Conservation (phyloP, 2,329 filamentous ascomycete genomes). For the Fusarium nisikadoi region DNA sequence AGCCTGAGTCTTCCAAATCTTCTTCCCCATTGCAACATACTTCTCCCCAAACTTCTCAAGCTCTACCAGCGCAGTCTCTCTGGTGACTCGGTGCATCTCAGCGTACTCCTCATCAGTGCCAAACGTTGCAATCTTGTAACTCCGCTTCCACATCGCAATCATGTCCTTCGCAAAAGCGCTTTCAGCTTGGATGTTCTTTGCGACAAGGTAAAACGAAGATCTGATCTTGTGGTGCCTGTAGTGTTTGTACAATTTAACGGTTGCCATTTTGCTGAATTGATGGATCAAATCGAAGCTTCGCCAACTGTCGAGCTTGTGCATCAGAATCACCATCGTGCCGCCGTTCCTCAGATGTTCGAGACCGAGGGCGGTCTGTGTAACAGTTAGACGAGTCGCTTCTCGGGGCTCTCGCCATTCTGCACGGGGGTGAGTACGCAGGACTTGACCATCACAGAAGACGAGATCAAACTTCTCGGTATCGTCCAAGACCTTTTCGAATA, state of each 20-base stretch:
- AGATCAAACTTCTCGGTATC: constrained; percentile 51
- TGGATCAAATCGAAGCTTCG: constrained; percentile 51
- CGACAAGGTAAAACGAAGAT: constrained; percentile 66
- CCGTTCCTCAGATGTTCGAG: constrained; percentile 57
- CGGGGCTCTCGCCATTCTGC: constrained; percentile 46
- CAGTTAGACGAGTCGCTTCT: constrained; percentile 52
- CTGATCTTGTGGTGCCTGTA: constrained; percentile 51
- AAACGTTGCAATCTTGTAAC: constrained; percentile 55
- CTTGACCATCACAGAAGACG: constrained; percentile 59
- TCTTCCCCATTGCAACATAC: constrained; percentile 8
- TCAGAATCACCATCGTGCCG: constrained; percentile 61
- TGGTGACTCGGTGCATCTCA: not conserved
- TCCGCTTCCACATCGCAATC: constrained; percentile 53
- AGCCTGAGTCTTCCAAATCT: constrained; percentile 31
- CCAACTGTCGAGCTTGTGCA: constrained; percentile 60
- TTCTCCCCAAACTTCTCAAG: constrained; percentile 25
- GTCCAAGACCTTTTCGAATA: not conserved
- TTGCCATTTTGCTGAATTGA: constrained; percentile 55
- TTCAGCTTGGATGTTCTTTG: constrained; percentile 52
- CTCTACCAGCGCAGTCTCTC: not conserved
- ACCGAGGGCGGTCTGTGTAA: constrained; percentile 56
- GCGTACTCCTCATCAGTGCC: constrained; percentile 6
- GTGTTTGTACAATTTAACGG: constrained; percentile 56
- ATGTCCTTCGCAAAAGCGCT: constrained; percentile 48
- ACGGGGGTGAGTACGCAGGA: constrained; percentile 54